phyloP scores from a whole-genome alignment of 805 yeast genomes.

The Pichia ethanolica region DNA sequence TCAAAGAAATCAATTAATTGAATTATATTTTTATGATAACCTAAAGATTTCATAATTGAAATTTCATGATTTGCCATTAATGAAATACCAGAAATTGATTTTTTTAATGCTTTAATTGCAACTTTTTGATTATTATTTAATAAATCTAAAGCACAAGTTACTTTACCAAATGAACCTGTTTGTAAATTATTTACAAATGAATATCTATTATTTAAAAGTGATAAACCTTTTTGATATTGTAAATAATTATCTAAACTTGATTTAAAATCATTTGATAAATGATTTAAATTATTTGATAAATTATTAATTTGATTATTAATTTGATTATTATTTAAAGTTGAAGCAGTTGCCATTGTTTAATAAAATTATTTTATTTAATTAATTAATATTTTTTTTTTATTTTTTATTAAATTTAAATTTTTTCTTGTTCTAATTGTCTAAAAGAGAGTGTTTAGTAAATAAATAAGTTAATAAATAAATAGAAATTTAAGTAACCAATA shows the following conservation, averaged over 20 bases:
- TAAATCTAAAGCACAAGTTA: conserved; percentile 43
- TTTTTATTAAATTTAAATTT: too few species aligned
- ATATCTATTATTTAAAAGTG: conserved; percentile 34
- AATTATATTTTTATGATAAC: conserved; percentile 49
- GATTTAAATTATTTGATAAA: background rate
- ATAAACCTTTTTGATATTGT: conserved; percentile 32
- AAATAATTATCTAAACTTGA: conserved; percentile 32
- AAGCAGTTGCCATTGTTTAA: too few species aligned
- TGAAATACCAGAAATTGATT: conserved; percentile 34
- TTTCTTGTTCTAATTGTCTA: too few species aligned
- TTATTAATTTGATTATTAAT: too few species aligned
- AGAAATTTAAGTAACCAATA: too few species aligned
- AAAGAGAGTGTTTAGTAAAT: too few species aligned
- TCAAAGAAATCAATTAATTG: conserved; percentile 51
- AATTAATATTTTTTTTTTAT: too few species aligned
- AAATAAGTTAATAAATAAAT: too few species aligned
- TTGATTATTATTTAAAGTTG: too few species aligned
- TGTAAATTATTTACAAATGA: conserved; percentile 38
- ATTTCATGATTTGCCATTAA: conserved; percentile 51
- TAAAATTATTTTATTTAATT: too few species aligned
- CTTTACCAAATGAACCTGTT: conserved; percentile 57
- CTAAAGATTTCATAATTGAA: conserved; percentile 32
- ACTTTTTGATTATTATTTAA: conserved; percentile 27
- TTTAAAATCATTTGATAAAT: conserved; percentile 17
- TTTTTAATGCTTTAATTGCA: conserved; percentile 49